phyloP scores from a whole-genome alignment of 2,329 filamentous ascomycete species.

The Pseudocercospora musae region DNA sequence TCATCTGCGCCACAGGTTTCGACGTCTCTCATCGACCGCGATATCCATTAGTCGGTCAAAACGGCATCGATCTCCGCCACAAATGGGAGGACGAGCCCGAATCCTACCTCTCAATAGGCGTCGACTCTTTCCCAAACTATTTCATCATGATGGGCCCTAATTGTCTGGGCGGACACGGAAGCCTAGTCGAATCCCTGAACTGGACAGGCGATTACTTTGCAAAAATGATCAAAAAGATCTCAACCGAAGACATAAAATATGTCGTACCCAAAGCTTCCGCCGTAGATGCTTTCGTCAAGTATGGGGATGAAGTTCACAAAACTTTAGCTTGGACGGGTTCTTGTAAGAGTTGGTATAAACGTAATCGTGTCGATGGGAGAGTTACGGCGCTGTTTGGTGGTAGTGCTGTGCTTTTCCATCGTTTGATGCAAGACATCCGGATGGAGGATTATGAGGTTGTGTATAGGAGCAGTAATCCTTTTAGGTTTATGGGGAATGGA shows the following conservation, averaged over 20 bases:
- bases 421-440: conserved; percentile 1
- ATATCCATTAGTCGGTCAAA: conserved; percentile 27
- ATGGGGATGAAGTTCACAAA: conserved; percentile 7
- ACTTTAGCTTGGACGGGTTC: neutral
- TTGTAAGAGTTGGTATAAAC: conserved; percentile 4
- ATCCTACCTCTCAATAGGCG: conserved; percentile 30
- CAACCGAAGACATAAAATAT: conserved; percentile 5
- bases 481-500: conserved; percentile 7
- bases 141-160: conserved; percentile 25
- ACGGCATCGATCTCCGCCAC: conserved; percentile 31
- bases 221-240: conserved; percentile 35
- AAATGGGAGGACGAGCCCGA: conserved; percentile 39
- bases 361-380: neutral
- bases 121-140: conserved; percentile 30
- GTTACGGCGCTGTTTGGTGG: conserved; percentile 5
- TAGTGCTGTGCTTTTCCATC: conserved; percentile 5
- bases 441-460: conserved; percentile 7
- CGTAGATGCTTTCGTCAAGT: conserved; percentile 1
- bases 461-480: neutral
- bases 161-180: conserved; percentile 14
- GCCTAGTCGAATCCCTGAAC: conserved; percentile 11
- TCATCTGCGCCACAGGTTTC: conserved; percentile 39
- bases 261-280: neutral
- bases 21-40: conserved; percentile 32
- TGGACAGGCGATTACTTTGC: conserved; percentile 44